Conservation (phyloP, 495 filamentous ascomycete species). For the Penicillium fimorum region DNA sequence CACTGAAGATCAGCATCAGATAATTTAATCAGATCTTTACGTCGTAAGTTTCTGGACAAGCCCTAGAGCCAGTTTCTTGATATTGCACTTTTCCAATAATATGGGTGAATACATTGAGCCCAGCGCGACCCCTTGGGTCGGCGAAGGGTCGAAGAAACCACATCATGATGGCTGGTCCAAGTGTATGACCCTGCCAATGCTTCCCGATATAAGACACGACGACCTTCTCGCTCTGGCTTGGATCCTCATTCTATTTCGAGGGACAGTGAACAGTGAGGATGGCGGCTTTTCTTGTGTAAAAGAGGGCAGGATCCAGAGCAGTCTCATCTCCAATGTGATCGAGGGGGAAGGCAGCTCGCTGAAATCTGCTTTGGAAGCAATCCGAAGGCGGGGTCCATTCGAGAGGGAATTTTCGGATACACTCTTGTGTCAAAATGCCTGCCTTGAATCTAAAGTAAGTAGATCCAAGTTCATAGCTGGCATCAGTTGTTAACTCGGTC, state of each 20-base stretch:
- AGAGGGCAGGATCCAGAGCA: background rate
- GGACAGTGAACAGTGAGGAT: background rate
- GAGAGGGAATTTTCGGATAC: background rate
- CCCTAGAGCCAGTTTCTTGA: background rate
- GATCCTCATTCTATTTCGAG: conserved; percentile 1
- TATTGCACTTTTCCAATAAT: background rate
- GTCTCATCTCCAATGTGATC: background rate
- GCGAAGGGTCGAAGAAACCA: background rate
- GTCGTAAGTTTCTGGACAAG: background rate
- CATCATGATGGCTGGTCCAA: background rate
- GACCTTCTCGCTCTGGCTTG: background rate
- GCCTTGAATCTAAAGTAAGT: background rate
- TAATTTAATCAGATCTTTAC: background rate
- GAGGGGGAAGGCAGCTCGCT: background rate
- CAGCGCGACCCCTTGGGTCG: background rate
- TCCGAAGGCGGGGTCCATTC: background rate
- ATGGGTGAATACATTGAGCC: conserved; percentile 7
- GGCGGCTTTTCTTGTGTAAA: background rate
- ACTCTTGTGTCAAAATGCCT: background rate
- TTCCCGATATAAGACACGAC: background rate
- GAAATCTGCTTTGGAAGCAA: background rate
- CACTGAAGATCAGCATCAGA: background rate
- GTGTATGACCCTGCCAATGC: background rate
- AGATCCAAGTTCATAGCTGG: background rate
- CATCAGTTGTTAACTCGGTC: background rate